Conservation (phyloP, 2,329 filamentous ascomycete species). For the Sporothrix globosa region DNA sequence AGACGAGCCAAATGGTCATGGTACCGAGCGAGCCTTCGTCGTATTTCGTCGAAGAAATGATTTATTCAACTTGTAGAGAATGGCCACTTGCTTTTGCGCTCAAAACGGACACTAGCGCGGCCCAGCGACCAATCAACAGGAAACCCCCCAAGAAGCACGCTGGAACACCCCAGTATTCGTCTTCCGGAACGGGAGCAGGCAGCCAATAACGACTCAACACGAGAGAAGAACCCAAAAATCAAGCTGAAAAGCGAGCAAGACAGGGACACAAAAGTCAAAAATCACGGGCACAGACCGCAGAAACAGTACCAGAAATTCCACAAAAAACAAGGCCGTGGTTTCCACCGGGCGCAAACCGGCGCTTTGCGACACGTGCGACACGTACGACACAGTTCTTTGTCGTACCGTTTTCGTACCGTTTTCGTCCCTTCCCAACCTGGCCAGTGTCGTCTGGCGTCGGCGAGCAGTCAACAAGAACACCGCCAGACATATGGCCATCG, state of each 20-base stretch:
- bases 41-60: not conserved
- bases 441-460: not conserved
- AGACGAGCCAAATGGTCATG: not conserved
- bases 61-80: not conserved
- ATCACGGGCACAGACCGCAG: not conserved
- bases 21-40: too few relatives aligned
- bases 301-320: slow-evolving; percentile 1
- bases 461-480: not conserved
- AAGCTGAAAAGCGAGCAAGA: not conserved
- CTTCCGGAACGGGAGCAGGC: not conserved
- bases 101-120: slow-evolving; percentile 4
- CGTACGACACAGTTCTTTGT: not conserved
- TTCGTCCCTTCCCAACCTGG: not conserved
- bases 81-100: not conserved
- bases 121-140: slow-evolving; percentile 18
- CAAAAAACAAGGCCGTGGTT: not conserved
- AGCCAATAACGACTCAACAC: slow-evolving; percentile 11
- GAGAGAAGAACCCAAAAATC: not conserved
- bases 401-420: not conserved
- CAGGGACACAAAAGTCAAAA: not conserved
- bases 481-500: not conserved
- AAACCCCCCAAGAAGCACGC: not conserved
- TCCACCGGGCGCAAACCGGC: slow-evolving; percentile 1
- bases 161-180: not conserved
- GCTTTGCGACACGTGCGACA: slow-evolving; percentile 6